Conservation (phyloP, 2,329 filamentous ascomycete species). For the Ceratocystis destructans region DNA sequence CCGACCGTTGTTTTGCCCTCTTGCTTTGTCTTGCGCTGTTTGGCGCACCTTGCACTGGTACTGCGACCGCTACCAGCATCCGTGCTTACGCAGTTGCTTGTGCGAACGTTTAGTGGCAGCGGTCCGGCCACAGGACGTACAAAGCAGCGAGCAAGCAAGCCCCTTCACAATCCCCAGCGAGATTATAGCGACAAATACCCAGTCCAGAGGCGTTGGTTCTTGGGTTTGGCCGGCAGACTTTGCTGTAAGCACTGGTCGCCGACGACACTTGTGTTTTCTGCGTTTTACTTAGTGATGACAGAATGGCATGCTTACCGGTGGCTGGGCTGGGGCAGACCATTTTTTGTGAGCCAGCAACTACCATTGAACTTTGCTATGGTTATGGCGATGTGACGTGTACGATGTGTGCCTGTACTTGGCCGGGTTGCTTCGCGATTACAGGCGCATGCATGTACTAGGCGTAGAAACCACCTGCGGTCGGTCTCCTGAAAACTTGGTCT, state of each 20-base stretch:
- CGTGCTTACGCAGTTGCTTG: background rate
- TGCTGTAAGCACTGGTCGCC: background rate
- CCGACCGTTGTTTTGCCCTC: background rate
- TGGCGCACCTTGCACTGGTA: background rate
- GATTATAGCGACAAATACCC: background rate
- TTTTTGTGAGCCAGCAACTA: background rate
- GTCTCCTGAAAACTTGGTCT: background rate
- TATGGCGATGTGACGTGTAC: background rate
- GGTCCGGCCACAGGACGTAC: background rate
- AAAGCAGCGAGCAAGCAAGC: background rate
- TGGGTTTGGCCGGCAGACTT: background rate
- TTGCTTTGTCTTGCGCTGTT: background rate
- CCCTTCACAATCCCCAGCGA: background rate
- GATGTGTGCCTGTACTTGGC: background rate
- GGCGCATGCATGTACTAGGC: background rate
- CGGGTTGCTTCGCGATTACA: background rate
- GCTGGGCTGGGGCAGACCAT: background rate
- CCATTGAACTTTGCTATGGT: background rate
- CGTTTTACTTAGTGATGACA: background rate
- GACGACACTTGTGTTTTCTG: background rate
- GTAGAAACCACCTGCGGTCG: background rate
- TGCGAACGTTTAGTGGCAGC: slow-evolving; percentile 1
- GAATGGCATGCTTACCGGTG: background rate
- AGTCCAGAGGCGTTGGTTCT: background rate
- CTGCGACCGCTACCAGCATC: background rate